These are phyloP conservation scores for Helianthus annuus DNA, from an alignment of 129 eudicot genomes.

Conservation along the genomic window DNA sequence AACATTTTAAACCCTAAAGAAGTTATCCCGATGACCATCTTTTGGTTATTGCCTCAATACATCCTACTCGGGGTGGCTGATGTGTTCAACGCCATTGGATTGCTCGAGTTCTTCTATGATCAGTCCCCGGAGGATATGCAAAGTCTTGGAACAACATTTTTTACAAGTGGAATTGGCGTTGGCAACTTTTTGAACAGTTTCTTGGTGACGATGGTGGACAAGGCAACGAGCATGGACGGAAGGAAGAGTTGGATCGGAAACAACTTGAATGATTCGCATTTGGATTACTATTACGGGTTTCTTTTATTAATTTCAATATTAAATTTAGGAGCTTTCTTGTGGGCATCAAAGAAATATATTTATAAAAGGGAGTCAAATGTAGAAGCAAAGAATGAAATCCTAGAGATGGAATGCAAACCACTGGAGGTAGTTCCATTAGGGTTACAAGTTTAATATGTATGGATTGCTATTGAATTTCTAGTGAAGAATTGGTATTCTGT, in stretches of 20 bases:
- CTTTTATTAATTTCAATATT: constrained; percentile 57
- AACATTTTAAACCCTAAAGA: constrained; percentile 39
- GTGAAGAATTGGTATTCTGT: constrained; percentile 1
- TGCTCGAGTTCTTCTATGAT: constrained; percentile 89
- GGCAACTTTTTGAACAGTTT: constrained; percentile 89
- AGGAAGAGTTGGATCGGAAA: constrained; percentile 88
- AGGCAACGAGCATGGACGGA: constrained; percentile 50
- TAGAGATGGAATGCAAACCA: constrained; percentile 46
- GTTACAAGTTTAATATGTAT: constrained; percentile 39
- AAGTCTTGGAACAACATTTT: constrained; percentile 91
- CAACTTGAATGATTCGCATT: constrained; percentile 71
- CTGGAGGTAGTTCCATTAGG: constrained; percentile 42
- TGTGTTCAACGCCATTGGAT: constrained; percentile 76
- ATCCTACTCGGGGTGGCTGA: constrained; percentile 75
- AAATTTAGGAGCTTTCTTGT: constrained; percentile 57
- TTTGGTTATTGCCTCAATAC: constrained; percentile 79
- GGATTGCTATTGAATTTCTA: constrained; percentile 24
- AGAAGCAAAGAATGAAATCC: constrained; percentile 44
- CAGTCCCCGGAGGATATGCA: constrained; percentile 95
- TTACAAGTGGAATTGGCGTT: constrained; percentile 75
- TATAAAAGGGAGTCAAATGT: constrained; percentile 54
- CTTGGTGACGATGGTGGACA: constrained; percentile 77
- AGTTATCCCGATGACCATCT: constrained; percentile 68
- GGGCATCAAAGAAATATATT: constrained; percentile 69
- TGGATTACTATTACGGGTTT: constrained; percentile 80